Base-by-base conservation (phyloP, 139 green algal species). In the Volvox africanus region DNA sequence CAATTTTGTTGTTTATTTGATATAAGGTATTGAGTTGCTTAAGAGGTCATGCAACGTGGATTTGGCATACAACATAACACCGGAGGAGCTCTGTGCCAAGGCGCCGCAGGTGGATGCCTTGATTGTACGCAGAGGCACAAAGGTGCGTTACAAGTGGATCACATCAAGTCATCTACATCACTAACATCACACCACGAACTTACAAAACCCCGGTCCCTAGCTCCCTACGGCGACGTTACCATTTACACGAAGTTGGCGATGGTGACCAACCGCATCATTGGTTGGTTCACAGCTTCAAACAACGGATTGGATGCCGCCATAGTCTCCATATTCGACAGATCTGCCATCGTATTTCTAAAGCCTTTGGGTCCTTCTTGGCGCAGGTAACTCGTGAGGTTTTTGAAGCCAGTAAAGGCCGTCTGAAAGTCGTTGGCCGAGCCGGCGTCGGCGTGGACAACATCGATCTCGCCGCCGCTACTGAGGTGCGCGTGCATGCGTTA, bases 371-470 rank as follows among this genome's bases (percentile, higher is more conserved):
- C 44, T 55, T 55, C 9, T 55, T 55, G n/a, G n/a, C n/a, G n/a
- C 90, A 98, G 96, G 96, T 99, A 21, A 98, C 97, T 1, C 93
- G 96, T 26, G 96, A 96, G 80, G 97, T 99, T 62, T 99, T 99
- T 87, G 96, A 99, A 93, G 98, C 98, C 6, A 88, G 95, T 87
- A 97, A 97, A 61, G 98, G 98, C 11, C 93, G 97, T n/a, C 94
- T 99, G 18, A 98, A 98, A 93, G 98, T 99, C 35, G 98, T 99
- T 2, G 98, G 97, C 62, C 95, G 98, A 22, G 98, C 98, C 0
- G 98, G 98, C 33, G 98, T 99, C 24, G 98, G 98, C 67, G 97
- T 99, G 28, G 98, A 99, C 94, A 99, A 99, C 86, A 97, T 99
- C 2, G 98, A 99, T 89, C 93, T 99, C 11, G 93, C 96, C 19